Percentiles rank a stretch among this genome's conserved stretches.
phyloP scores from a whole-genome alignment of 495 filamentous ascomycete genomes.

The Neurospora tetraspora region DNA sequence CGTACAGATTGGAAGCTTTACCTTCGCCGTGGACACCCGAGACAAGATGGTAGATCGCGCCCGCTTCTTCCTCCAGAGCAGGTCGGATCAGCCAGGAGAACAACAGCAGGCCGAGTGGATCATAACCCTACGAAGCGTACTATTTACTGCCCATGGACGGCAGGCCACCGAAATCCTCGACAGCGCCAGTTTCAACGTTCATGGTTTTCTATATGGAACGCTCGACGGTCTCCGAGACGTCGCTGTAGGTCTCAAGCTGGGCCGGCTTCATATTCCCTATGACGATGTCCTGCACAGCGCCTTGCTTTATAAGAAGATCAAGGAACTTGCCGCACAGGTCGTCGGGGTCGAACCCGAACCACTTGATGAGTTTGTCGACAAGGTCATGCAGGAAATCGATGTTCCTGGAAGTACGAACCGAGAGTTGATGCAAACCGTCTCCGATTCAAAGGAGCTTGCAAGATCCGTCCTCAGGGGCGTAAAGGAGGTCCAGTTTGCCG shows the following conservation, averaged over 20 bases:
- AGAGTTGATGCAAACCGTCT: conserved; percentile 71
- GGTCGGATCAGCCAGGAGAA: conserved; percentile 55
- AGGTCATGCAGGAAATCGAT: conserved; percentile 71
- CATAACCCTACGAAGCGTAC: conserved; percentile 68
- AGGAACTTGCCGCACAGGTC: conserved; percentile 14
- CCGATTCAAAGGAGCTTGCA: conserved; percentile 87
- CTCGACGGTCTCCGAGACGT: conserved; percentile 82
- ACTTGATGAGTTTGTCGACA: conserved; percentile 55
- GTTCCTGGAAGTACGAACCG: conserved; percentile 62
- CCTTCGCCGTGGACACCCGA: conserved; percentile 80
- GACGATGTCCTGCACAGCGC: conserved; percentile 68
- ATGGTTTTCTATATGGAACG: conserved; percentile 84
- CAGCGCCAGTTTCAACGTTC: conserved; percentile 75
- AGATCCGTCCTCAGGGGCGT: conserved; percentile 85
- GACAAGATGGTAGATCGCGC: conserved; percentile 85
- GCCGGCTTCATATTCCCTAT: conserved; percentile 79
- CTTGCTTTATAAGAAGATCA: conserved; percentile 33
- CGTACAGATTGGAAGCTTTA: conserved; percentile 73
- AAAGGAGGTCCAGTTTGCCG: conserved; percentile 90
- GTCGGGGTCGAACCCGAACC: conserved; percentile 22
- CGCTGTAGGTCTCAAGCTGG: conserved; percentile 81
- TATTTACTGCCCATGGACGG: conserved; percentile 75
- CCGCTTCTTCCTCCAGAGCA: conserved; percentile 74
- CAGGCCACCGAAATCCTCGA: conserved; percentile 88
- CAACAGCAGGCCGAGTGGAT: conserved; percentile 93